Base-by-base conservation (phyloP, 192 early-diverging fungal species). In the Coemansia sp. region DNA sequence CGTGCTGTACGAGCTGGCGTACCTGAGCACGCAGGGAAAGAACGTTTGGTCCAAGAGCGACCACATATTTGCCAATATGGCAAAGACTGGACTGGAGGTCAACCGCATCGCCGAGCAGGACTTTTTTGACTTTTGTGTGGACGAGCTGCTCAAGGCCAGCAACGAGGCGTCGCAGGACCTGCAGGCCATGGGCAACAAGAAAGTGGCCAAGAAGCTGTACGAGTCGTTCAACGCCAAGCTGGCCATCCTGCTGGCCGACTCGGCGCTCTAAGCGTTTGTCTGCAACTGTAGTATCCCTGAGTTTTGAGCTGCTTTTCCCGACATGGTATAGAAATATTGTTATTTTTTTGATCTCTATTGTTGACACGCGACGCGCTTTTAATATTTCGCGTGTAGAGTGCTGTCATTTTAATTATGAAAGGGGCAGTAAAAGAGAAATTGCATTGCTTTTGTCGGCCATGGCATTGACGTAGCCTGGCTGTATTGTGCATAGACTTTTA, bases 41-140 rank as follows among this genome's bases (percentile, higher is more conserved):
- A 58, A 56, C 39, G 66, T 67, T 45, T 75, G 72, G 72, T 53
- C 61, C 27, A 64, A 69, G 50, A 60, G 58, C 46, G 73, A 76
- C 48, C 58, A 61, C 27, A 61, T 76, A 20, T 62, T 76, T 47
- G 52, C 49, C 25, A 63, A 67, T 31, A 69, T 76, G 73, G 38
- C 45, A 25, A 65, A 62, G 55, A 51, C 62, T 0, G 73, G 73
- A 23, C 52, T 76, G 45, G 73, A 76, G 29, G 64, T 76, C 49
- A 76, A 61, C 38, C 73, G 73, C 1, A 69, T 76, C 41, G 73
- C 73, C 14, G 73, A 76, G 58, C 73, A 76, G 48, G 73, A 76
- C 49, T 76, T 76, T 58, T 76, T 69, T 48, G 73, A 76, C 62
- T 76, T 62, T 55, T 76, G 73, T 35, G 73, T 76, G 9, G 73